Conservation (phyloP, 2,329 filamentous ascomycete species). For the Cadophora malorum region DNA sequence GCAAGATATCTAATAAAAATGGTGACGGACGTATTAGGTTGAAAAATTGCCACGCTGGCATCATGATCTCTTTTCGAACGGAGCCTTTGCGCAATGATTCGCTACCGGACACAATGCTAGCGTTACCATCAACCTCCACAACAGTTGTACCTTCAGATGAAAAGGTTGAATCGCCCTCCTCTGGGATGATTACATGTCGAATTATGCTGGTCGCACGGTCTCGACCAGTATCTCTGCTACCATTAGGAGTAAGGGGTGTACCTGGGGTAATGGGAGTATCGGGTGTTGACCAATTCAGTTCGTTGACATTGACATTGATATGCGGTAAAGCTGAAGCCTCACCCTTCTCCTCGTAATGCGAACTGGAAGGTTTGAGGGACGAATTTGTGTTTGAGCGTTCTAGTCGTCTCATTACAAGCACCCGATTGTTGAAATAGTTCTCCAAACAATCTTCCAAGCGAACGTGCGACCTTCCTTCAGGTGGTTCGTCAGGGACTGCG, state of each 20-base stretch:
- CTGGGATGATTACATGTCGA: slow-evolving; percentile 45
- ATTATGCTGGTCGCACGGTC: slow-evolving; percentile 61
- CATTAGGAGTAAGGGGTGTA: slow-evolving; percentile 37
- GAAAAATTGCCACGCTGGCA: slow-evolving; percentile 98
- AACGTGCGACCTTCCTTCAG: slow-evolving; percentile 67
- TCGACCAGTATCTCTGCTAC: slow-evolving; percentile 27
- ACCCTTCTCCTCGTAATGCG: slow-evolving; percentile 34
- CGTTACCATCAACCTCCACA: slow-evolving; percentile 44
- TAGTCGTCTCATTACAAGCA: slow-evolving; percentile 84
- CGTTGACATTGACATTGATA: slow-evolving; percentile 37
- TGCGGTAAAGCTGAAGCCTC: slow-evolving; percentile 28
- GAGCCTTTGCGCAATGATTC: slow-evolving; percentile 43
- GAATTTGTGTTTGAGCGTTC: slow-evolving; percentile 64
- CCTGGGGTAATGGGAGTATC: slow-evolving; percentile 36
- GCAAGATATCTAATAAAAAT: slow-evolving; percentile 35
- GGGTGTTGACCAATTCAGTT: slow-evolving; percentile 37
- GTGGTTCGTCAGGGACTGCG: slow-evolving; percentile 78
- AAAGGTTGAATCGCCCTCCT: slow-evolving; percentile 18
- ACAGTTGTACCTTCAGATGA: slow-evolving; percentile 44
- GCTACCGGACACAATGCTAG: not conserved
- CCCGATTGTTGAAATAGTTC: slow-evolving; percentile 85
- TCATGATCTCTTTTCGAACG: slow-evolving; percentile 80
- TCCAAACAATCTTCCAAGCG: slow-evolving; percentile 91
- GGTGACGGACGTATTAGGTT: slow-evolving; percentile 78
- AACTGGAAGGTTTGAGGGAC: slow-evolving; percentile 34